These are phyloP conservation scores for Fusarium compactum DNA, from an alignment of 2,329 filamentous ascomycete genomes.

Conservation along the genomic window DNA sequence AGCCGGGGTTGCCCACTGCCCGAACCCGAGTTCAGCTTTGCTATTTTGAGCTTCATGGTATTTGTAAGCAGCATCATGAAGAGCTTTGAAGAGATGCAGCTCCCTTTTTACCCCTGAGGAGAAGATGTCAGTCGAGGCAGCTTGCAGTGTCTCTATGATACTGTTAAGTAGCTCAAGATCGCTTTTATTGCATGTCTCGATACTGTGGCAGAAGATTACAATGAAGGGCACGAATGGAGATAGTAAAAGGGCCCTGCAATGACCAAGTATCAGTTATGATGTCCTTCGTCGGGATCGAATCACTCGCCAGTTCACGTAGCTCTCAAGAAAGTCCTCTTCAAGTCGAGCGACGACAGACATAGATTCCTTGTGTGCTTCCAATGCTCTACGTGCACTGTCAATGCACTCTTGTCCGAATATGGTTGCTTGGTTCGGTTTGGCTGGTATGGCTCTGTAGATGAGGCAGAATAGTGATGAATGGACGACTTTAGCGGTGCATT, in stretches of 20 bases:
- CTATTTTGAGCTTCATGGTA: background rate
- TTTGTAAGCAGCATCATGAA: background rate
- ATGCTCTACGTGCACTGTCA: background rate
- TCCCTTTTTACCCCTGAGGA: background rate
- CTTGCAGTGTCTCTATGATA: background rate
- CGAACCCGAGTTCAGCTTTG: rapidly evolving
- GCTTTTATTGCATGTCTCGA: conserved; percentile 2
- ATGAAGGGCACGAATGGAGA: conserved; percentile 13
- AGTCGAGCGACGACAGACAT: background rate
- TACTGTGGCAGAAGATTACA: conserved; percentile 14
- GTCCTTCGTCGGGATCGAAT: background rate
- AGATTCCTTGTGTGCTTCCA: background rate
- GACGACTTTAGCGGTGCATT: background rate
- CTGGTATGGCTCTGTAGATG: background rate
- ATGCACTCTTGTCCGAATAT: background rate
- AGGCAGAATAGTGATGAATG: background rate
- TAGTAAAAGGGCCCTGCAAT: conserved; percentile 11
- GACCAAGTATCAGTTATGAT: background rate
- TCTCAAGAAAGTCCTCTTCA: background rate
- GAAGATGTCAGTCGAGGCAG: background rate
- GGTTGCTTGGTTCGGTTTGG: background rate
- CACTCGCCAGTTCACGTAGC: background rate
- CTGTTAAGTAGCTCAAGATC: background rate
- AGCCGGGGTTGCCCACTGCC: background rate
- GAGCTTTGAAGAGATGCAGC: background rate